Base-by-base conservation (phyloP, 2,329 filamentous ascomycete species). In the Sarocladium brachiariae region DNA sequence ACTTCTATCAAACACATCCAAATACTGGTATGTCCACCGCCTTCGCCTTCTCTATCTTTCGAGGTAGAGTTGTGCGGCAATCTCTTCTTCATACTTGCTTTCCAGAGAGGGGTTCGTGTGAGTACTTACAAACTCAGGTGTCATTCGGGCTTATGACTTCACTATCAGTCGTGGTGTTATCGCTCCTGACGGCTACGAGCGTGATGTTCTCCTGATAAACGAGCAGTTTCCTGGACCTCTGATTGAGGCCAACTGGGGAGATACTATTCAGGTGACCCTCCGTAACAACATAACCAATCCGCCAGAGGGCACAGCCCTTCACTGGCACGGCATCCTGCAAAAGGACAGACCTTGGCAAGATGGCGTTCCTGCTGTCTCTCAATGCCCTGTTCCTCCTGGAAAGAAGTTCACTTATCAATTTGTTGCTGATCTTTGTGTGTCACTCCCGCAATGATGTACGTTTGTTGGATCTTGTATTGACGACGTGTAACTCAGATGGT, bases 331-430 rank as follows among this genome's bases (percentile, higher is more conserved):
- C 0, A 71, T 80, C 50, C 65, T 74, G 2, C 75, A 78, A 53
- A 66, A 67, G 2, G 61, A 61, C 2, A 78, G 68, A 1, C 72
- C 74, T 1, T 73, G 76, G 67, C 72, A 80, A 54, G 77, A 80
- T 52, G 76, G 77, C 24, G 71, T 73, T 0, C 74, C 75, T 0
- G 70, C 71, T 8, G 66, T 80, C 2, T 64, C 70, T 0, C 83
- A 89, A 62, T 89, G 85, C 55, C 84, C 85, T 2, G 80, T 87
- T 52, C 70, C 81, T 4, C 83, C 84, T 0, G 78, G 78, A 18
- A 72, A 72, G 53, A 75, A 64, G 53, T 75, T 74, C 56, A 80
- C 73, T 2, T 81, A 81, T 58, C 56, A 68, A 21, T 78, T 79
- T 60, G 60, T 69, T 24, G 78, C 77, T 2, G 72, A 74, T 4